Conservation (phyloP, 75 land plant genomes). For the Sequoiadendron giganteum region DNA sequence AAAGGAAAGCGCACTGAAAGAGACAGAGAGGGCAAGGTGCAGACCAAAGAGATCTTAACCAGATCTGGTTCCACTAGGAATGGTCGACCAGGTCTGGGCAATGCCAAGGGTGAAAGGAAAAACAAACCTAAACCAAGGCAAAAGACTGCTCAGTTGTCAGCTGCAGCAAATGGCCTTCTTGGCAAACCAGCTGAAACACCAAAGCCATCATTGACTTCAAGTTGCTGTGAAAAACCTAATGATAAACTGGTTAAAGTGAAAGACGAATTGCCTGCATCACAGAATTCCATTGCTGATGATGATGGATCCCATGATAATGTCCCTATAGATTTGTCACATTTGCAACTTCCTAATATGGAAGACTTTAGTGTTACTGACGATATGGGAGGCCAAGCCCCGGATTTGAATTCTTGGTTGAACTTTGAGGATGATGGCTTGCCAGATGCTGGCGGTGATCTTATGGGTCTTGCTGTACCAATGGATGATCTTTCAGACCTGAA, state of each 20-base stretch:
- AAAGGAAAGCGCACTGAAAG: constrained; percentile 94
- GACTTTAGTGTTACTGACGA: constrained; percentile 51
- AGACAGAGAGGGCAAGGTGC: constrained; percentile 75
- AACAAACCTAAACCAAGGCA: constrained; percentile 77
- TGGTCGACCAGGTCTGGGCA: constrained; percentile 46
- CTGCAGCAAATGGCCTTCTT: constrained; percentile 65
- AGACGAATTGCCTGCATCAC: constrained; percentile 18
- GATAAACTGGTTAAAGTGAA: constrained; percentile 15
- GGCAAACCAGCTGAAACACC: constrained; percentile 47
- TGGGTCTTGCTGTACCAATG: constrained; percentile 90
- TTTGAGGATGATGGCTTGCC: constrained; percentile 62
- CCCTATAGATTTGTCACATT: constrained; percentile 41
- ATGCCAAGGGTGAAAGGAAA: constrained; percentile 77
- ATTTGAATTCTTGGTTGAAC: constrained; percentile 68
- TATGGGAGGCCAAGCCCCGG: constrained; percentile 53
- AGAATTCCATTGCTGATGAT: constrained; percentile 8
- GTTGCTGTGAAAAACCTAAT: constrained; percentile 22
- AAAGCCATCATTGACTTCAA: constrained; percentile 20
- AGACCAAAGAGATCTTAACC: constrained; percentile 34
- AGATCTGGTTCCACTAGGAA: constrained; percentile 45
- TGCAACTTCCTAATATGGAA: constrained; percentile 62
- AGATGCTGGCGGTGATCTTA: constrained; percentile 50
- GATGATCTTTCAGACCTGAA: constrained; percentile 76
- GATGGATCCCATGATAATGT: constrained; percentile 21
- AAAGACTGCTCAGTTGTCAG: constrained; percentile 71